These are phyloP conservation scores for Paulownia fortunei DNA, from an alignment of 257 asterid genomes.

Conservation along the genomic window DNA sequence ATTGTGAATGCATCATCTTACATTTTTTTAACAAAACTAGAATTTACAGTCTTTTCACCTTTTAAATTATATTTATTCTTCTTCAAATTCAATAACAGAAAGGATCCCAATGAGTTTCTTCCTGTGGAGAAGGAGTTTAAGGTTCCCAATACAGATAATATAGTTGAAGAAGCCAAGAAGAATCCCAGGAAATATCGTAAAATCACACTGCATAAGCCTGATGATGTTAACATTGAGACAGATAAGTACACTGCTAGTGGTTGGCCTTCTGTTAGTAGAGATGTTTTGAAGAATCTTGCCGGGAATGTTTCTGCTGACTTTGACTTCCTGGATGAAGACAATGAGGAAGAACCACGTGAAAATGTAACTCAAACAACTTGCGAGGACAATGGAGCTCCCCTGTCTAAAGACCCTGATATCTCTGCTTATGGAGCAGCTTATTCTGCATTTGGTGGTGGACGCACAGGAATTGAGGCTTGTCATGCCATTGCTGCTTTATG, in stretches of 20 bases:
- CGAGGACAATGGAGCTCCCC: conserved; percentile 29
- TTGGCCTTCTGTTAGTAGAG: conserved; percentile 96
- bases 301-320: conserved; percentile 82
- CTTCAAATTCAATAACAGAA: conserved; percentile 51
- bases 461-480: conserved; percentile 81
- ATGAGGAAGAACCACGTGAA: conserved; percentile 49
- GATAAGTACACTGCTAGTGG: conserved; percentile 91
- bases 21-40: too few relatives aligned
- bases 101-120: conserved; percentile 67
- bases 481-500: conserved; percentile 95
- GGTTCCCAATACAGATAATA: conserved; percentile 73
- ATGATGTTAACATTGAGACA: conserved; percentile 53
- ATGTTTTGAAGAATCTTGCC: conserved; percentile 78
- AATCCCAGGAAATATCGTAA: conserved; percentile 73
- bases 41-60: background rate
- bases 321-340: conserved; percentile 61
- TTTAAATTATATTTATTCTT: conserved; percentile 8
- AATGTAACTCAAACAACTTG: conserved; percentile 29
- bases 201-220: conserved; percentile 70
- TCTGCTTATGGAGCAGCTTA: conserved; percentile 84
- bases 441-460: conserved; percentile 71
- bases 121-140: conserved; percentile 69
- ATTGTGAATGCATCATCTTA: too few relatives aligned
- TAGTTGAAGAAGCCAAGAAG: conserved; percentile 94
- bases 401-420: conserved; percentile 45